Percentiles rank a stretch among this genome's conserved stretches.
These are phyloP conservation scores for Pseudogymnoascus sp. DNA, from an alignment of 2,329 filamentous ascomycete species.

Conservation along the genomic window DNA sequence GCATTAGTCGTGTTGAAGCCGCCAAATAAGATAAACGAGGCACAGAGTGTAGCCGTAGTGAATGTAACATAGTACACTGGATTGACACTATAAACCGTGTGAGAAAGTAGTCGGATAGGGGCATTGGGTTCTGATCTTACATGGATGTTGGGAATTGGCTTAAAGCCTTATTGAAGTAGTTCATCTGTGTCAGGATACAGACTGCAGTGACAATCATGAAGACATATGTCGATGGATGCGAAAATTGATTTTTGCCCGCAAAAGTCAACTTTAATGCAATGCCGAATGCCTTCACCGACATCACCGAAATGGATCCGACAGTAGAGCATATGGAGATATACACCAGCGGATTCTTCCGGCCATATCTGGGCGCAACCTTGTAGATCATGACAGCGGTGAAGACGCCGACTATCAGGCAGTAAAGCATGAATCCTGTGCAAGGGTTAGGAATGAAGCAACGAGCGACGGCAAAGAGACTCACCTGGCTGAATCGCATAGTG, in stretches of 20 bases:
- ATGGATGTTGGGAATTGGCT: constrained; percentile 97
- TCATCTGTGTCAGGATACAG: constrained; percentile 98
- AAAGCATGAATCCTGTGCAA: constrained; percentile 75
- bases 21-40: constrained; percentile 91
- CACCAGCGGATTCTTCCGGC: constrained; percentile 91
- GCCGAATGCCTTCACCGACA: constrained; percentile 98
- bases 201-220: constrained; percentile 89
- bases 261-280: constrained; percentile 95
- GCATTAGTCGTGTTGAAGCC: constrained; percentile 93
- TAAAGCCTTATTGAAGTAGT: constrained; percentile 98
- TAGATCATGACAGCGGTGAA: constrained; percentile 97
- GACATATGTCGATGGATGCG: constrained; percentile 90
- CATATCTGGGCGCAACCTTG: constrained; percentile 78
- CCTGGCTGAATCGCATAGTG: constrained; percentile 85
- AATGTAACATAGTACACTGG: constrained; percentile 93
- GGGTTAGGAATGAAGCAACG: not conserved
- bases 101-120: not conserved
- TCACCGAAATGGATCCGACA: constrained; percentile 93
- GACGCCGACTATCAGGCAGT: constrained; percentile 68
- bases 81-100: constrained; percentile 50
- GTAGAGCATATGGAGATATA: constrained; percentile 98
- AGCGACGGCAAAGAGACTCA: constrained; percentile 37
- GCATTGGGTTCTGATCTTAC: constrained; percentile 45
- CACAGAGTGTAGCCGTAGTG: constrained; percentile 86
- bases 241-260: constrained; percentile 89